Percentiles rank a stretch among this genome's conserved stretches.
phyloP scores from a whole-genome alignment of 1,284 basidiomycete species.

The Coniferiporia sulphurascens region DNA sequence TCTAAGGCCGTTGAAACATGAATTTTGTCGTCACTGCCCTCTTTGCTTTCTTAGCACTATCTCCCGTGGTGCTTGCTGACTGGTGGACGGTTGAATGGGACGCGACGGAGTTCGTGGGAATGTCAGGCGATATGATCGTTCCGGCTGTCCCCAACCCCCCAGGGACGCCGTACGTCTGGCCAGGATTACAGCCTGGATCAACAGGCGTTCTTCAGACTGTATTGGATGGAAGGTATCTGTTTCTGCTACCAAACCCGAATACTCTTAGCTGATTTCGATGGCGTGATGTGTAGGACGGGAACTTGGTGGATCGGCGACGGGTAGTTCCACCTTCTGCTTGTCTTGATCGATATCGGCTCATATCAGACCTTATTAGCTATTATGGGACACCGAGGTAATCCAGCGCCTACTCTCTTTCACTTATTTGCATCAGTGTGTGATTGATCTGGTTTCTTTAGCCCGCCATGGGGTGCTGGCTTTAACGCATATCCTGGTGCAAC shows the following conservation, averaged over 20 bases:
- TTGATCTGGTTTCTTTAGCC: neutral
- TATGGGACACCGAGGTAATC: slow-evolving; percentile 17
- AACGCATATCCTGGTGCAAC: slow-evolving; percentile 19
- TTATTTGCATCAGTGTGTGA: neutral
- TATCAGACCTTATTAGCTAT: slow-evolving; percentile 7
- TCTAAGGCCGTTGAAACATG: neutral
- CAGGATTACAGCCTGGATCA: slow-evolving; percentile 20
- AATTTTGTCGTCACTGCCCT: neutral
- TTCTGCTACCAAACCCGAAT: neutral
- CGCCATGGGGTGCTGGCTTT: slow-evolving; percentile 21
- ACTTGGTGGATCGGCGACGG: slow-evolving; percentile 20
- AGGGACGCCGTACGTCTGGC: slow-evolving; percentile 23
- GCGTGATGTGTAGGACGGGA: neutral
- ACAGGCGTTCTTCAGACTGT: slow-evolving; percentile 23
- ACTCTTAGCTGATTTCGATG: neutral
- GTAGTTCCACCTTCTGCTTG: slow-evolving; percentile 1
- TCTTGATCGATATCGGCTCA: neutral
- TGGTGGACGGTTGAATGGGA: slow-evolving; percentile 25
- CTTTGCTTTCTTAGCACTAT: neutral
- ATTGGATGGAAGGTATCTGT: slow-evolving; percentile 18
- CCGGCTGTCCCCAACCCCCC: slow-evolving; percentile 15
- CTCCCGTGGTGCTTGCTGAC: neutral
- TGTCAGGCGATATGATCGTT: slow-evolving; percentile 21
- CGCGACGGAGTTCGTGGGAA: slow-evolving; percentile 21
- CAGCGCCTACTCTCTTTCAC: neutral